Percentiles rank a stretch among this genome's conserved stretches.
Conservation (phyloP, 2,329 filamentous ascomycete species). For the Zymoseptoria passerinii region DNA sequence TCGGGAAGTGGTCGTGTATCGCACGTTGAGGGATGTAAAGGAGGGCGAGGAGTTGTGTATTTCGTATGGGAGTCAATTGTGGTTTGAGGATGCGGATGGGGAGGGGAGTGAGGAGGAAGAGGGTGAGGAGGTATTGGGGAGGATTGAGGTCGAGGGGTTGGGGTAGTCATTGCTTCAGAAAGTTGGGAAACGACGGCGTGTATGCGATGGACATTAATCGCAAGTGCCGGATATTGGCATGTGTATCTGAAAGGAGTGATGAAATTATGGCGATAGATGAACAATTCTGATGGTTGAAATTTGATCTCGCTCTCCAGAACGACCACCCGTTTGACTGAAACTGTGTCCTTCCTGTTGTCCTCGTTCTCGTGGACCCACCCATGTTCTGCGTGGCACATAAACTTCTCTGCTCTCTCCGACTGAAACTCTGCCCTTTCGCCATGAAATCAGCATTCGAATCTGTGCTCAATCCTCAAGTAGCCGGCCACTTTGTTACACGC, state of each 20-base stretch:
- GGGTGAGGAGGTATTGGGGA: slow-evolving; percentile 33
- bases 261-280: not conserved
- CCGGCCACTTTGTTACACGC: not conserved
- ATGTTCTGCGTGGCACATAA: not conserved
- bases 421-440: no score
- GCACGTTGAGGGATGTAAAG: slow-evolving; percentile 41
- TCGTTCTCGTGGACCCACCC: not conserved
- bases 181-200: no score
- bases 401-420: not conserved
- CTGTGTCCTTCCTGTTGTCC: not conserved
- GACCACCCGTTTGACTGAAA: not conserved
- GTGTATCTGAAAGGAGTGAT: no score
- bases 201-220: no score
- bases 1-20: slow-evolving; percentile 42
- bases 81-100: slow-evolving; percentile 39
- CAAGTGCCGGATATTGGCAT: no score
- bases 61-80: slow-evolving; percentile 41
- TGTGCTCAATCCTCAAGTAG: not conserved
- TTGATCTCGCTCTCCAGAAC: not conserved
- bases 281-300: not conserved
- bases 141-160: slow-evolving; percentile 29
- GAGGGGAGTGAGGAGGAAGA: slow-evolving; percentile 16
- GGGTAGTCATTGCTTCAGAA: no score
- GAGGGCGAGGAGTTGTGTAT: slow-evolving; percentile 50
- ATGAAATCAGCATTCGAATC: no score